Evolutionary conservation across 257 asterid genomes (phyloP).

Genomic region (Ligustrum vulgare): DNA sequence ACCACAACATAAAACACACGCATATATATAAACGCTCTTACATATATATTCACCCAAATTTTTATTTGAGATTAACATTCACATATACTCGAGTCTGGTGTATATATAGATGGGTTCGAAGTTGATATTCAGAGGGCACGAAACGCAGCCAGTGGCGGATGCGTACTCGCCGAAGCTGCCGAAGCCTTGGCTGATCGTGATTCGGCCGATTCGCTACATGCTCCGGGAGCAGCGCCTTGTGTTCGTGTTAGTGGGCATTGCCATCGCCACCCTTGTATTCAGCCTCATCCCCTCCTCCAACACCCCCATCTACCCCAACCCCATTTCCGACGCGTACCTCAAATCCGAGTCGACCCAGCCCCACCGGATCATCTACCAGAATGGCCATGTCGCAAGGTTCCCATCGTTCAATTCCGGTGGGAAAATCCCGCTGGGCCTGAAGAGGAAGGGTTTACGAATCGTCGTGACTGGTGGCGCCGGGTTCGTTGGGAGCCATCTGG

Average conservation of each 20-base stretch:
- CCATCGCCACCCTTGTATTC: conserved; percentile 46
- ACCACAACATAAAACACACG: not conserved
- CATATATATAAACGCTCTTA: not conserved
- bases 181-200: conserved; percentile 43
- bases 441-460: conserved; percentile 71
- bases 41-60: not conserved
- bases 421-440: conserved; percentile 76
- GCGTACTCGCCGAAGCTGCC: conserved; percentile 64
- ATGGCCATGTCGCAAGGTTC: conserved; percentile 47
- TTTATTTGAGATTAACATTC: not conserved
- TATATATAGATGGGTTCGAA: conserved; percentile 56
- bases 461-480: conserved; percentile 98
- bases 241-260: conserved; percentile 51
- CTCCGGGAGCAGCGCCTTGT: conserved; percentile 50
- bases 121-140: conserved; percentile 86
- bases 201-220: conserved; percentile 48
- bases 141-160: conserved; percentile 51
- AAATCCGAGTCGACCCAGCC: conserved; percentile 39
- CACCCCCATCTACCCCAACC: conserved; percentile 2
- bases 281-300: conserved; percentile 19
- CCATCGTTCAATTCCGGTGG: conserved; percentile 61
- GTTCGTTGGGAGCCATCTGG: conserved; percentile 89
- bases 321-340: conserved; percentile 30
- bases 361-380: conserved; percentile 49
- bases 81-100: conserved; percentile 21